phyloP scores from a whole-genome alignment of 1,284 basidiomycete genomes.

The Thecaphora frezii region DNA sequence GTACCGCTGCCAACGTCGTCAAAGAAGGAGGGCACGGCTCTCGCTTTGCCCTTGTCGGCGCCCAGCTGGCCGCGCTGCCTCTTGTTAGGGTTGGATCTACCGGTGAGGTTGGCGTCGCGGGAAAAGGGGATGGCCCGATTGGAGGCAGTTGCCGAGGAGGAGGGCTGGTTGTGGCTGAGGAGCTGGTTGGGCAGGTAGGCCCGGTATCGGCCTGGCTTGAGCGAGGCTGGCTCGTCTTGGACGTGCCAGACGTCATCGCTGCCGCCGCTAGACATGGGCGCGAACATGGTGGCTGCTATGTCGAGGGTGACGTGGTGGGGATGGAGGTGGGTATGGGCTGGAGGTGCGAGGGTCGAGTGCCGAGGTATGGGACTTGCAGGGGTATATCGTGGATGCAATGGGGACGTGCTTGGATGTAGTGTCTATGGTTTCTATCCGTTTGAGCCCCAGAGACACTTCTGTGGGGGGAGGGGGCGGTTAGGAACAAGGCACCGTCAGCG shows the following conservation, averaged over 20 bases:
- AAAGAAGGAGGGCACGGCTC: conserved; percentile 6
- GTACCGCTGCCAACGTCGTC: conserved; percentile 13
- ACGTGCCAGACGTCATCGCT: conserved; percentile 38
- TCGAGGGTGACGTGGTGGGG: neutral
- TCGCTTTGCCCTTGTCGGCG: conserved; percentile 20
- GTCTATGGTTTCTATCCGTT: no score
- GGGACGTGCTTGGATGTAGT: no score
- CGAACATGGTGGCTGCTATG: conserved; percentile 22
- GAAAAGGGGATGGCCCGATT: conserved; percentile 21
- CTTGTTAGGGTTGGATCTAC: neutral
- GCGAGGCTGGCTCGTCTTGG: conserved; percentile 34
- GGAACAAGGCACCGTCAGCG: no score
- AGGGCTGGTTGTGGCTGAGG: conserved; percentile 3
- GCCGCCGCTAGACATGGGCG: conserved; percentile 37
- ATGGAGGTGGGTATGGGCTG: conserved; percentile 1
- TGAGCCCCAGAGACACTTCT: no score
- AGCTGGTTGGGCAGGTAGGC: conserved; percentile 38
- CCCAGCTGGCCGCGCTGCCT: conserved; percentile 2
- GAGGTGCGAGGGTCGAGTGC: no score
- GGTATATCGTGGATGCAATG: no score
- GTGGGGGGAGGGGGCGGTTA: no score
- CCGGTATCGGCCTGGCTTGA: conserved; percentile 35
- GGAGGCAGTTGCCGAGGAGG: conserved; percentile 3
- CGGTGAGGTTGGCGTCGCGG: conserved; percentile 3
- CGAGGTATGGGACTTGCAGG: no score